Conservation (phyloP, 1,284 basidiomycete genomes). For the Coniophora puteana region DNA sequence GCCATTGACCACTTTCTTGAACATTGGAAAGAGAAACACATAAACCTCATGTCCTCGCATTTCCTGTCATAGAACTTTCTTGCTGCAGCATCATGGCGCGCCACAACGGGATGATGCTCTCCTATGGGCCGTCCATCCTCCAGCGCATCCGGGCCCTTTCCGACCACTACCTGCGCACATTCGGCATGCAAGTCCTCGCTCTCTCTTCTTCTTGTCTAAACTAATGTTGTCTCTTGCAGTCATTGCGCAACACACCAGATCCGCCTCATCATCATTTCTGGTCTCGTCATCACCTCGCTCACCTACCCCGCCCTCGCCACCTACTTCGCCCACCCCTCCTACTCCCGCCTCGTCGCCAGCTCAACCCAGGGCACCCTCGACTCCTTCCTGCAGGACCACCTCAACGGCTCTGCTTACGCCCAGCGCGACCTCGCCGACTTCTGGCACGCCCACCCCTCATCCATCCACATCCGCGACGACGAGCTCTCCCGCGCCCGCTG, state of each 20-base stretch:
- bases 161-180: constrained; percentile 60
- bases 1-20: too few relatives aligned
- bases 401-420: constrained; percentile 45
- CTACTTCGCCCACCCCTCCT: constrained; percentile 70
- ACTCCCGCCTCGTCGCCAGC: constrained; percentile 56
- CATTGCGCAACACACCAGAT: constrained; percentile 91
- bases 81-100: too few relatives aligned
- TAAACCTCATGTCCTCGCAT: too few relatives aligned
- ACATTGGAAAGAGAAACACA: too few relatives aligned
- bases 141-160: constrained; percentile 38
- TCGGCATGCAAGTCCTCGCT: constrained; percentile 62
- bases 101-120: constrained; percentile 15
- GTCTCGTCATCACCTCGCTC: constrained; percentile 92
- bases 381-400: constrained; percentile 52
- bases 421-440: constrained; percentile 64
- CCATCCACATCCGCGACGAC: constrained; percentile 62
- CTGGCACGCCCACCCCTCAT: constrained; percentile 58
- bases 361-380: constrained; percentile 56
- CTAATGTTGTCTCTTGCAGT: constrained; percentile 33
- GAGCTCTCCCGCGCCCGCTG: constrained; percentile 71
- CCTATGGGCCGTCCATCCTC: constrained; percentile 15
- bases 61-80: too few relatives aligned
- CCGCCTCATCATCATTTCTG: constrained; percentile 89
- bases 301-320: constrained; percentile 90
- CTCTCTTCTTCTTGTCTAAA: constrained; percentile 4